phyloP scores from a whole-genome alignment of 345 rosid species.

The Tarenaya hassleriana region DNA sequence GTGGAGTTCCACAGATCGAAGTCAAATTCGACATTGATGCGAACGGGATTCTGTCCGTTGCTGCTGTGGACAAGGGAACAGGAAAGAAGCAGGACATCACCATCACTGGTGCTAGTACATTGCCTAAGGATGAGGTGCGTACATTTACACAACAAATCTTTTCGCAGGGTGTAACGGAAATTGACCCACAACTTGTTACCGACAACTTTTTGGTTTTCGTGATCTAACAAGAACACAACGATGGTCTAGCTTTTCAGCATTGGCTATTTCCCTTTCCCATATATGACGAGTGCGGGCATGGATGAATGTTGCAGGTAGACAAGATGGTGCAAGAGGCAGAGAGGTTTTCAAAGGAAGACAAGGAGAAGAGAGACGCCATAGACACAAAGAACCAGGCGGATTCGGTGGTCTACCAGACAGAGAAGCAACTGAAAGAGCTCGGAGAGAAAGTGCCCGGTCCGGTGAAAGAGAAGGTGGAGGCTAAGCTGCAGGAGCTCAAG shows the following conservation, averaged over 20 bases:
- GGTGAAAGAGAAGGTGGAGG: conserved; percentile 87
- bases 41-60: conserved; percentile 81
- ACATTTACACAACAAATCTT: neutral
- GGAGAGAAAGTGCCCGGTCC: conserved; percentile 89
- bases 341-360: conserved; percentile 80
- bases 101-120: conserved; percentile 92
- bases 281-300: too few species aligned
- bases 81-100: conserved; percentile 97
- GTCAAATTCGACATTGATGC: conserved; percentile 96
- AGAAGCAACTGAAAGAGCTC: conserved; percentile 88
- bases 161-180: neutral
- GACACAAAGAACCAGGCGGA: conserved; percentile 99
- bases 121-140: conserved; percentile 87
- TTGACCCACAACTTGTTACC: neutral
- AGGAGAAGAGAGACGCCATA: conserved; percentile 89
- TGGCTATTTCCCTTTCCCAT: too few species aligned
- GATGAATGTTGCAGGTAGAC: conserved; percentile 47
- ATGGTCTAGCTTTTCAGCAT: too few species aligned
- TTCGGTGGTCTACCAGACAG: conserved; percentile 84
- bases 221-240: too few species aligned
- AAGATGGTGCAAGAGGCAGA: conserved; percentile 91
- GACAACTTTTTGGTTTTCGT: too few species aligned
- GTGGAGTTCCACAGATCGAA: conserved; percentile 92
- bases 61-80: conserved; percentile 80
- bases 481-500: conserved; percentile 72